phyloP scores from a whole-genome alignment of 169 alveolate genomes.

The Plasmodium berghei region DNA sequence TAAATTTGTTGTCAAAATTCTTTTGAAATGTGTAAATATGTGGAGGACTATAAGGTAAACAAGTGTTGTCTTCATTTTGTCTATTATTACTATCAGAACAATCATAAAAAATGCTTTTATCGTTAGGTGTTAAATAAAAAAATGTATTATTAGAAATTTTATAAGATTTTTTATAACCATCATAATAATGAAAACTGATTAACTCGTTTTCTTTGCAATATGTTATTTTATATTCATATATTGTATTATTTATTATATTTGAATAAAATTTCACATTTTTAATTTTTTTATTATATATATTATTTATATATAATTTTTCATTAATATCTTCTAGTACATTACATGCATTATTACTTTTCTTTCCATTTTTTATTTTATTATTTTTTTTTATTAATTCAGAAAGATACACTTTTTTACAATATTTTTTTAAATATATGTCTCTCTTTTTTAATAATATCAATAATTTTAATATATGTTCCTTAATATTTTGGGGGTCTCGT shows the following conservation, averaged over 20 bases:
- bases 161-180: conserved; percentile 42
- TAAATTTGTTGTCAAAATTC: conserved; percentile 10
- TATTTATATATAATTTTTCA: conserved; percentile 63
- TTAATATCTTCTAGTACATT: background rate
- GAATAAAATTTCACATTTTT: conserved; percentile 17
- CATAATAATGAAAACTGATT: conserved; percentile 52
- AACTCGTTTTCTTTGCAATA: conserved; percentile 47
- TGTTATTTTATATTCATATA: conserved; percentile 67
- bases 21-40: conserved; percentile 35
- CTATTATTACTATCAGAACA: background rate
- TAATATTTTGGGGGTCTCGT: conserved; percentile 20
- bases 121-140: conserved; percentile 32
- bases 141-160: conserved; percentile 23
- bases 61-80: background rate
- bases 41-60: background rate
- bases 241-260: conserved; percentile 30
- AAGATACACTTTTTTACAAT: conserved; percentile 21
- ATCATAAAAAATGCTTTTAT: conserved; percentile 19
- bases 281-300: conserved; percentile 59
- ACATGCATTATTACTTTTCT: background rate
- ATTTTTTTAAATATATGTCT: conserved; percentile 65
- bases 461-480: conserved; percentile 66
- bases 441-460: conserved; percentile 33
- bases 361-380: background rate
- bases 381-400: conserved; percentile 34